phyloP scores from a whole-genome alignment of 257 asterid genomes.

The Verbena officinalis region DNA sequence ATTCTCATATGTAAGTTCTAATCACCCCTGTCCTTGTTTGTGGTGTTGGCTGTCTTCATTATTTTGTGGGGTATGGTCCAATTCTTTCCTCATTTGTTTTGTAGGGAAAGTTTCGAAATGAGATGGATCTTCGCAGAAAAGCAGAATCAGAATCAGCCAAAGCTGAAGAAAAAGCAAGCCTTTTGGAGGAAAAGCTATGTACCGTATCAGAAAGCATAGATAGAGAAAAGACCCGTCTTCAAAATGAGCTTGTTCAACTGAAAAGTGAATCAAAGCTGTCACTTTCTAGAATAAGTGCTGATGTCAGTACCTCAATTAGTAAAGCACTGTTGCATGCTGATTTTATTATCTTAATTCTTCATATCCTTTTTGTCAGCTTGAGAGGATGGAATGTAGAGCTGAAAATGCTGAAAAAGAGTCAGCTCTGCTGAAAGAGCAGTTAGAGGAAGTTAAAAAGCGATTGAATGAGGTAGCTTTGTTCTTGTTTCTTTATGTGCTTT shows the following conservation, averaged over 20 bases:
- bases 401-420: constrained; percentile 85
- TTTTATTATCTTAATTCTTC: constrained; percentile 28
- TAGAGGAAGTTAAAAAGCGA: constrained; percentile 62
- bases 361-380: constrained; percentile 56
- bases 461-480: constrained; percentile 60
- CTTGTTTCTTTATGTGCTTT: constrained; percentile 6
- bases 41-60: constrained; percentile 21
- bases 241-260: constrained; percentile 75
- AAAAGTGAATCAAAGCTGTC: constrained; percentile 87
- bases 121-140: constrained; percentile 72
- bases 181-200: constrained; percentile 64
- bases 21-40: constrained; percentile 9
- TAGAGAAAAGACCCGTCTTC: constrained; percentile 73
- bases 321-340: constrained; percentile 19
- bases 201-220: constrained; percentile 64
- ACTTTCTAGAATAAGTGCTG: constrained; percentile 68
- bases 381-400: constrained; percentile 86
- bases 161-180: constrained; percentile 78
- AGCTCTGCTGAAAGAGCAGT: constrained; percentile 58
- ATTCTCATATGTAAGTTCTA: not conserved
- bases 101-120: constrained; percentile 76
- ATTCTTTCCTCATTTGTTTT: constrained; percentile 27
- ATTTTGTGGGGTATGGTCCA: constrained; percentile 8
- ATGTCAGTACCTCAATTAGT: constrained; percentile 52
- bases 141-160: constrained; percentile 75